Evolutionary conservation across 495 filamentous ascomycete genomes (phyloP).

Genomic region (Penicillium paxilli): DNA sequence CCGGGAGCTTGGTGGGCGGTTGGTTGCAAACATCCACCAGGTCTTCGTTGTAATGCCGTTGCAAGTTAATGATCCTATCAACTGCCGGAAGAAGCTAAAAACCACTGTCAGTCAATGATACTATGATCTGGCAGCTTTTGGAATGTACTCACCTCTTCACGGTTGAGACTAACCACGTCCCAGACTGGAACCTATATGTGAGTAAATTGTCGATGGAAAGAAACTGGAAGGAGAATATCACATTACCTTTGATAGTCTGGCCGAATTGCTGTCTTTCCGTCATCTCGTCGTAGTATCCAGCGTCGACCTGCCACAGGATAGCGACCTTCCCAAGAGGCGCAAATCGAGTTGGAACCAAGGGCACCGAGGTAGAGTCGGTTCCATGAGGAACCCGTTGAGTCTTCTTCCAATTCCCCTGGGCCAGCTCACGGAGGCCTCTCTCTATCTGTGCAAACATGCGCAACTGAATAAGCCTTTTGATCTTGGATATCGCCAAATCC

Average conservation of each 20-base stretch:
- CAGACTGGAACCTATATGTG: too few relatives aligned
- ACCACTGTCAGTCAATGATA: neutral
- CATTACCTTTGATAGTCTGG: constrained; percentile 23
- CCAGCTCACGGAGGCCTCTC: constrained; percentile 20
- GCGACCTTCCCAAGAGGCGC: constrained; percentile 4
- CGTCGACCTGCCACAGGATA: constrained; percentile 41
- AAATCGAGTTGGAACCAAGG: constrained; percentile 11
- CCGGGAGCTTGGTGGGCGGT: neutral
- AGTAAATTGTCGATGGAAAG: too few relatives aligned
- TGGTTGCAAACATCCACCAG: constrained; percentile 10
- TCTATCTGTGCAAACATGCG: neutral
- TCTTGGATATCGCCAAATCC: constrained; percentile 25
- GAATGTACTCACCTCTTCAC: constrained; percentile 13
- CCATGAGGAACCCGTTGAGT: constrained; percentile 1
- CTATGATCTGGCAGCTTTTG: too few relatives aligned
- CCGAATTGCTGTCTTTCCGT: constrained; percentile 12
- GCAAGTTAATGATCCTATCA: constrained; percentile 13
- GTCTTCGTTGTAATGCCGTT: constrained; percentile 13
- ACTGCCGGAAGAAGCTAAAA: constrained; percentile 8
- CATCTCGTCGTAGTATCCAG: constrained; percentile 26
- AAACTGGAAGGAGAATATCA: too few relatives aligned
- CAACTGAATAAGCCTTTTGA: constrained; percentile 7
- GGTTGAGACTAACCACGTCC: constrained; percentile 7
- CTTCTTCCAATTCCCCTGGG: constrained; percentile 30
- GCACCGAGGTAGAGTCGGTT: constrained; percentile 4